Base-by-base conservation (phyloP, 768 basidiomycete species). In the Tricholoma furcatifolium region DNA sequence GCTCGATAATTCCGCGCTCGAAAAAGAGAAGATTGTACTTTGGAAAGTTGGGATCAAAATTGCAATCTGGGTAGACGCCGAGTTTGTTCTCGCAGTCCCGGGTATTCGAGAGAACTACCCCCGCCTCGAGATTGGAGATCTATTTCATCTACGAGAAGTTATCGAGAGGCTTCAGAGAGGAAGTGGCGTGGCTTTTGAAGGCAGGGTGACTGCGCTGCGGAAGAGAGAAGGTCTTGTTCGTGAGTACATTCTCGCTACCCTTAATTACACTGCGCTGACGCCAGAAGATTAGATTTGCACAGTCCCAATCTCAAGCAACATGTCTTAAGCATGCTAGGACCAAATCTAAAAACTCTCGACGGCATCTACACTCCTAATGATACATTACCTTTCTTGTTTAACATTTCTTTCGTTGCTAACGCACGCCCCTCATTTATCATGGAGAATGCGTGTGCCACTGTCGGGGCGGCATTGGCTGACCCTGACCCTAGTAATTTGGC, bases 391-490 rank as follows among this genome's bases (percentile, higher is more conserved):
- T 61, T 76, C 27, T 55, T 61, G 8, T 79, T 78, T 63, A 81
- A 81, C 54, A 65, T 79, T 8, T 74, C 77, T 2, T 81, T 81
- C 57, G 60, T 78, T 58, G 67, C 73, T n/a, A 77, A 76, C 32
- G 69, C 76, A 1, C 68, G 68, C 21, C 72, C 74, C 9, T 63
- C 72, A 23, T 72, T 76, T 46, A 48, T 67, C 12, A 78, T 79
- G 77, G 74, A 79, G 35, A 62, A 61, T 6, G 77, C 78, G 1
- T 64, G 67, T 10, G 58, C 61, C 18, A 62, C 65, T 10, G 54
- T 75, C 6, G 61, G 62, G 3, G 54, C 61, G 6, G 58, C 70
- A 5, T 51, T 74, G 18, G 50, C 53, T 21, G 21, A 57, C 51
- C 55, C 54, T 21, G 46, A 51, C 32, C 18, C 59, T 43, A 27